Evolutionary conservation across 768 basidiomycete species (phyloP), one percentile per base, ranked within the genome.

Genomic region (Hypsizygus marmoreus): DNA sequence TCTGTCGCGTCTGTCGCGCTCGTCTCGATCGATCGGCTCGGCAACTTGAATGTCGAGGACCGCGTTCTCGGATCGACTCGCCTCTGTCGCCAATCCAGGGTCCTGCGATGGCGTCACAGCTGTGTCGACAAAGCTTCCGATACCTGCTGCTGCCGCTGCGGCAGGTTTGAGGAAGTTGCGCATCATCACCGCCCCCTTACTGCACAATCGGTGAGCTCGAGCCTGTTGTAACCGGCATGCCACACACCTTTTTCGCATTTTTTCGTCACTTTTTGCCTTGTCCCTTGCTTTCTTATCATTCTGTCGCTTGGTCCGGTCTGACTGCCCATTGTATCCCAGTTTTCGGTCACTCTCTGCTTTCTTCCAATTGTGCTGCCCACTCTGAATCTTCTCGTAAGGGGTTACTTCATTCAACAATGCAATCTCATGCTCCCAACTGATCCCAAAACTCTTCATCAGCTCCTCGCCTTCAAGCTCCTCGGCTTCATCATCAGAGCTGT

Each of bases 341-440:
- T 47, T 25, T 25, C 42, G 33, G 16, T 50, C 55, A 6, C 17
- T 35, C 26, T 57, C 53, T 4, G 53, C 53, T 20, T 47, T 48
- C 30, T 48, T 52, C 58, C 53, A 59, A 31, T 46, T 44, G 24
- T 29, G n/a, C n/a, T n/a, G n/a, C n/a, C 34, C 32, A 12, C 22
- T 34, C 28, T 46, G 22, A 22, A 39, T 28, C 19, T 51, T 40
- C 30, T 39, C 17, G 20, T 46, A 48, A 20, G 28, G 11, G 20
- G 46, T 37, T 6, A n/a, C 19, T 8, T 19, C 23, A 17, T 17
- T 24, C 22, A 25, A 25, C 4, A 9, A 14, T 17, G 16, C 40
- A 41, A 24, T 7, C 37, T 43, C 33, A 12, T 22, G 23, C 26
- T 32, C 28, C 28, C 30, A 12, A 16, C 34, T 14, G 11, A 17